These are phyloP conservation scores for Talaromyces atroroseus DNA, from an alignment of 2,329 filamentous ascomycete species.

Conservation along the genomic window DNA sequence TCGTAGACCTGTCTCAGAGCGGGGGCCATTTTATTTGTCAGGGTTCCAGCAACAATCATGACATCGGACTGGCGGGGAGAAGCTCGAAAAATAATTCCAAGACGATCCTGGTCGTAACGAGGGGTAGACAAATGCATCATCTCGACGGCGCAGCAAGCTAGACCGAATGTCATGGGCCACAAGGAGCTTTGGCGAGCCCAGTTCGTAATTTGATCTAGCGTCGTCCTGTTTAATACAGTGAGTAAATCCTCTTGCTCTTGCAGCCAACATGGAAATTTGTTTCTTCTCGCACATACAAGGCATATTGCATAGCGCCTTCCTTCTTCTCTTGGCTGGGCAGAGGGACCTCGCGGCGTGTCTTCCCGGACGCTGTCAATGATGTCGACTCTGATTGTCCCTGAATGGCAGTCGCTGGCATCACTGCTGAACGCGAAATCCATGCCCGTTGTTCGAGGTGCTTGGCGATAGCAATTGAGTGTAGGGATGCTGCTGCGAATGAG, in stretches of 20 bases:
- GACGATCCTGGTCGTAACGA: constrained; percentile 81
- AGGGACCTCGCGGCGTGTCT: constrained; percentile 43
- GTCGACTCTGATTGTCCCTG: constrained; percentile 30
- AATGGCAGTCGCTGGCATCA: constrained; percentile 39
- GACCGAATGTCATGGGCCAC: constrained; percentile 89
- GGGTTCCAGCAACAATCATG: constrained; percentile 84
- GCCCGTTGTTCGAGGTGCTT: constrained; percentile 33
- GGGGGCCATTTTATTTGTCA: constrained; percentile 92
- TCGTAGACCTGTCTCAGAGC: constrained; percentile 85
- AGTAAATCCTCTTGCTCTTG: background rate
- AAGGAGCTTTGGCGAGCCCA: constrained; percentile 83
- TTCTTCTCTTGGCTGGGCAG: constrained; percentile 47
- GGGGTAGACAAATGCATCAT: constrained; percentile 94
- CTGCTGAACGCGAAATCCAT: constrained; percentile 39
- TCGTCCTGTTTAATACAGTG: constrained; percentile 28
- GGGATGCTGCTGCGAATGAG: constrained; percentile 25
- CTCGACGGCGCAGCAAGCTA: constrained; percentile 85
- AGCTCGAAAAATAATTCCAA: constrained; percentile 83
- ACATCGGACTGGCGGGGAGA: constrained; percentile 81
- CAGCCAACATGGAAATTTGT: too few species aligned
- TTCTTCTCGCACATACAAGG: constrained; percentile 34
- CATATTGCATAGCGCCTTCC: constrained; percentile 49
- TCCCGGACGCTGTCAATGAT: constrained; percentile 38
- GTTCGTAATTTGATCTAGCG: constrained; percentile 69
- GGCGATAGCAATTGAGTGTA: constrained; percentile 24